Evolutionary conservation across 768 basidiomycete species (phyloP).

Genomic region (Sistotremastrum niveocremeum): DNA sequence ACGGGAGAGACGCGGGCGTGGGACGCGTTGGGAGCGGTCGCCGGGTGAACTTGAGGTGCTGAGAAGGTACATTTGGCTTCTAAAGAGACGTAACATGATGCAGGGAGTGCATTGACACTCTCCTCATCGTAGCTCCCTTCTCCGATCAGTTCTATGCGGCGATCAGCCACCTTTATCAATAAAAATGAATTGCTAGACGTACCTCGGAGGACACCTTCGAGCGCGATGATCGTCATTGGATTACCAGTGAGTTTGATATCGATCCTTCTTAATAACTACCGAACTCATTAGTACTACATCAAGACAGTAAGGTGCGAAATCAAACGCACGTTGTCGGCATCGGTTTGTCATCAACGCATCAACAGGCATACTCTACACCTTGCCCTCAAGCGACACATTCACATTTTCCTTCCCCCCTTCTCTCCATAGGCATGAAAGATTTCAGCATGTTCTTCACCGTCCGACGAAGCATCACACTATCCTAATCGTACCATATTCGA

Average conservation of each 20-base stretch:
- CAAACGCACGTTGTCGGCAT: slow-evolving; percentile 52
- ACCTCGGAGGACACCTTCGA: slow-evolving; percentile 90
- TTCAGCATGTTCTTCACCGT: slow-evolving; percentile 17
- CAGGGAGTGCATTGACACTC: slow-evolving; percentile 25
- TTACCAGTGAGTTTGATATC: slow-evolving; percentile 74
- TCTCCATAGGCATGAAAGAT: slow-evolving; percentile 17
- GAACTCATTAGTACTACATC: not conserved
- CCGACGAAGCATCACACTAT: slow-evolving; percentile 18
- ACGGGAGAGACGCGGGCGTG: too few species aligned
- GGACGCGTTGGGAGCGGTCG: too few species aligned
- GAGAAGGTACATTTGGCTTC: slow-evolving; percentile 14
- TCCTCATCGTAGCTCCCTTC: slow-evolving; percentile 90
- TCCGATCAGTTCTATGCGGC: slow-evolving; percentile 61
- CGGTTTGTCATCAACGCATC: slow-evolving; percentile 71
- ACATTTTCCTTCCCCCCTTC: slow-evolving; percentile 14
- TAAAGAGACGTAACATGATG: slow-evolving; percentile 17
- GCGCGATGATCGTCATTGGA: slow-evolving; percentile 83
- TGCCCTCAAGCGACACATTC: slow-evolving; percentile 23
- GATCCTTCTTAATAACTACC: slow-evolving; percentile 64
- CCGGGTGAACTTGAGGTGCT: too few species aligned
- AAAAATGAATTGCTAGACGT: slow-evolving; percentile 1
- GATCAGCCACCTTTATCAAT: not conserved
- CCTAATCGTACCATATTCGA: slow-evolving; percentile 63
- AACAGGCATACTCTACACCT: slow-evolving; percentile 80
- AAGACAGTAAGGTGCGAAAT: slow-evolving; percentile 1